A percentile compares a stretch with the other conserved stretches of the same genome.
Conservation (phyloP, 2,329 filamentous ascomycete genomes). For the Exophiala sp. region DNA sequence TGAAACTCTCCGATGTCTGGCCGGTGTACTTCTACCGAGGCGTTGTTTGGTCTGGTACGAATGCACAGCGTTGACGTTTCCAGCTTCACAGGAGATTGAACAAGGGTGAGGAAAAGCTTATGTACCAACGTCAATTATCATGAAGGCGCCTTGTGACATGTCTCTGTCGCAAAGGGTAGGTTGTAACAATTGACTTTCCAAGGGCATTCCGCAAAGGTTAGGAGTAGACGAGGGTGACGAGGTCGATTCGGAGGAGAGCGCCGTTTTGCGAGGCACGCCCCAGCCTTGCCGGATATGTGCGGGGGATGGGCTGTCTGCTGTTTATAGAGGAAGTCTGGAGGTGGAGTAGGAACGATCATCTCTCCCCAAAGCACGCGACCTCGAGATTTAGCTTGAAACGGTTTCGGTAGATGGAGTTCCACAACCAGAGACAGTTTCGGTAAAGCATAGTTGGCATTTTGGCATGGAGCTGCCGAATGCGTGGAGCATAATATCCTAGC, state of each 20-base stretch:
- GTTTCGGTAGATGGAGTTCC: too few species aligned
- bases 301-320: background rate
- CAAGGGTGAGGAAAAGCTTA: background rate
- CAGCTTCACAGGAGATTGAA: too few species aligned
- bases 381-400: too few species aligned
- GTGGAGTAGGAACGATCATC: background rate
- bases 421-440: too few species aligned
- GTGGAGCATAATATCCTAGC: too few species aligned
- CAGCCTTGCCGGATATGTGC: conserved; percentile 18
- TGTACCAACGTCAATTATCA: background rate
- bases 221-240: conserved; percentile 7
- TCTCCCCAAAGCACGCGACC: too few species aligned
- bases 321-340: background rate
- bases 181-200: background rate
- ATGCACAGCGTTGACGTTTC: background rate
- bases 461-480: too few species aligned
- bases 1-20: too few species aligned
- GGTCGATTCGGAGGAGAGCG: too few species aligned
- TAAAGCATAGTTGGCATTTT: too few species aligned
- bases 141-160: conserved; percentile 12
- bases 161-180: conserved; percentile 10
- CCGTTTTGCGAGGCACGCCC: conserved; percentile 7
- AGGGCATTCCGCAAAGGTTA: conserved; percentile 8
- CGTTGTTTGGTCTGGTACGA: background rate
- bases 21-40: background rate